Percentiles rank a stretch among this genome's conserved stretches.
Evolutionary conservation across 768 basidiomycete genomes (phyloP).

Genomic region (Kwoniella shandongensis): DNA sequence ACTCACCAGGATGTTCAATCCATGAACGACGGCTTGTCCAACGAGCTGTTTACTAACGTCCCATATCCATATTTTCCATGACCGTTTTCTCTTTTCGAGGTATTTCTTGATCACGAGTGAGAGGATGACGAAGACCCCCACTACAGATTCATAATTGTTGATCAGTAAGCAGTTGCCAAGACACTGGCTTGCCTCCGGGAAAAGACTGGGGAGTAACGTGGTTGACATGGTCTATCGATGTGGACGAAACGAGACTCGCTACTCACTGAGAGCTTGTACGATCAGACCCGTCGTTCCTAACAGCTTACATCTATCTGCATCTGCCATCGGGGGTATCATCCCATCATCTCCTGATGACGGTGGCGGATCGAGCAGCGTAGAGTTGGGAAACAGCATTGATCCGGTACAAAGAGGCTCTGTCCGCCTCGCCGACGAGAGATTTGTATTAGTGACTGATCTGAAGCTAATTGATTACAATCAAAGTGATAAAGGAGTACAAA

Average conservation of each 20-base stretch:
- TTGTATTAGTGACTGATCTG: too few relatives aligned
- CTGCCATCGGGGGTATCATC: conserved; percentile 2
- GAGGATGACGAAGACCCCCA: conserved; percentile 87
- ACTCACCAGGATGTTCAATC: conserved; percentile 44
- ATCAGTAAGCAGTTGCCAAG: too few relatives aligned
- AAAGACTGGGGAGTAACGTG: too few relatives aligned
- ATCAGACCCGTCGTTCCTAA: conserved; percentile 49
- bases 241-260: not conserved
- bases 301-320: conserved; percentile 42
- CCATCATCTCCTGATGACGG: conserved; percentile 1
- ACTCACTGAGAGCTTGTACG: conserved; percentile 48
- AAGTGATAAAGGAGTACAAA: too few relatives aligned
- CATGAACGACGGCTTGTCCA: conserved; percentile 56
- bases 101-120: conserved; percentile 87
- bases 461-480: too few relatives aligned
- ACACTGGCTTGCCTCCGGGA: too few relatives aligned
- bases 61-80: conserved; percentile 94
- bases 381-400: too few relatives aligned
- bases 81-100: conserved; percentile 76
- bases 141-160: conserved; percentile 65
- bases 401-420: too few relatives aligned
- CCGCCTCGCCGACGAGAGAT: too few relatives aligned
- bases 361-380: conserved; percentile 2
- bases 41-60: conserved; percentile 90
- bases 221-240: too few relatives aligned